A percentile compares a stretch with the other conserved stretches of the same genome.
Evolutionary conservation across 228 moss, liverwort and hornwort species (phyloP).

Genomic region (Sphagnum fallax): DNA sequence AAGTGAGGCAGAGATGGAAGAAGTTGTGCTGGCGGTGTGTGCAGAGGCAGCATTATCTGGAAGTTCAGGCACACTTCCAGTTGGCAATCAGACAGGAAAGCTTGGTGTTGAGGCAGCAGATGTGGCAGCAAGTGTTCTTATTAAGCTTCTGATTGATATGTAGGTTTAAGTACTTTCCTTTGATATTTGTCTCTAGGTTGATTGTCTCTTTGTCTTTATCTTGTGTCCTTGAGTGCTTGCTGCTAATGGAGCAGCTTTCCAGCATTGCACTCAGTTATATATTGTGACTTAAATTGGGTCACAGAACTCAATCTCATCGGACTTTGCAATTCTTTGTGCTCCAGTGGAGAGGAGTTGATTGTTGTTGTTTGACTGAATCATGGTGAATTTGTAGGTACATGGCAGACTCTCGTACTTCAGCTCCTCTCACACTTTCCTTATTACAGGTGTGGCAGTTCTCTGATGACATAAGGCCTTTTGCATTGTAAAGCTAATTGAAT

Average conservation of each 20-base stretch:
- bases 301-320: too few species aligned
- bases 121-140: slow-evolving; percentile 98
- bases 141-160: slow-evolving; percentile 99
- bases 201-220: too few species aligned
- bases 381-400: slow-evolving; percentile 65
- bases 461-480: too few species aligned
- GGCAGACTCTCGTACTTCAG: slow-evolving; percentile 82
- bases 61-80: slow-evolving; percentile 44
- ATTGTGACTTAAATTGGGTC: too few species aligned
- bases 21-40: slow-evolving; percentile 92
- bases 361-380: background rate
- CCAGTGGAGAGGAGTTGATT: background rate
- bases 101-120: slow-evolving; percentile 77
- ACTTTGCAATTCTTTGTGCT: too few species aligned
- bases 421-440: slow-evolving; percentile 86
- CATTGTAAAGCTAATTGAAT: too few species aligned
- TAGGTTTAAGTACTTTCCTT: slow-evolving; percentile 21
- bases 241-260: too few species aligned
- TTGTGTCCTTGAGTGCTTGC: too few species aligned
- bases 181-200: too few species aligned
- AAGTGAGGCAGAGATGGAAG: slow-evolving; percentile 99
- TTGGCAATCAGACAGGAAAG: slow-evolving; percentile 80
- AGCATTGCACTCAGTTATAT: too few species aligned
- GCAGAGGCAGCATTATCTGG: slow-evolving; percentile 69
- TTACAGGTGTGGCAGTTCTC: slow-evolving; percentile 47